phyloP scores from a whole-genome alignment of 805 yeast genomes.

The Myxozyma melibiosi region DNA sequence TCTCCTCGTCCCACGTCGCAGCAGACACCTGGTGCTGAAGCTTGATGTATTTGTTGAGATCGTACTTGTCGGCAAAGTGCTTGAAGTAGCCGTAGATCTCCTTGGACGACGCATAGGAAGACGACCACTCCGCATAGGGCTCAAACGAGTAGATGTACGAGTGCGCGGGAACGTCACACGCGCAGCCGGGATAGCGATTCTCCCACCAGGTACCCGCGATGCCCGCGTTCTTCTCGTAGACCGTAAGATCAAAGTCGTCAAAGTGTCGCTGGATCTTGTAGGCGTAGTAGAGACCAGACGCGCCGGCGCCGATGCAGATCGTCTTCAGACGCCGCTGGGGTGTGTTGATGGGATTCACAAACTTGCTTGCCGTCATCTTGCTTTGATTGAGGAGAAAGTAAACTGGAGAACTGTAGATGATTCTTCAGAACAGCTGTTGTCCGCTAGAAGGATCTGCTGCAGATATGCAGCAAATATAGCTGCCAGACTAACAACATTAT shows the following conservation, averaged over 20 bases:
- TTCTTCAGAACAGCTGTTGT: too few relatives aligned
- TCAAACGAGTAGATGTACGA: slow-evolving; percentile 35
- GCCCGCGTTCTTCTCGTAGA: slow-evolving; percentile 38
- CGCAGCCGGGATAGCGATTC: slow-evolving; percentile 37
- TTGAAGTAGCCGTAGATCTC: slow-evolving; percentile 36
- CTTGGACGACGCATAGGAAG: slow-evolving; percentile 33
- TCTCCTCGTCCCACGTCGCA: slow-evolving; percentile 30
- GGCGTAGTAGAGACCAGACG: not conserved
- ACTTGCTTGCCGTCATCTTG: not conserved
- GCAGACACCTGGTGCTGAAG: slow-evolving; percentile 25
- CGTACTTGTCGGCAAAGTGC: slow-evolving; percentile 34
- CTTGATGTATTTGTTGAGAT: slow-evolving; percentile 30
- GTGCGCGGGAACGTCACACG: slow-evolving; percentile 39
- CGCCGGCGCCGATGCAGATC: not conserved
- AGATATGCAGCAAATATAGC: too few relatives aligned
- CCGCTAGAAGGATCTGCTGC: too few relatives aligned
- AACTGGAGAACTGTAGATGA: too few relatives aligned
- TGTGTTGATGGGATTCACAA: not conserved
- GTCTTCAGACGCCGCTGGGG: not conserved
- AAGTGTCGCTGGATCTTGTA: not conserved
- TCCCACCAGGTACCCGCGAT: slow-evolving; percentile 39
- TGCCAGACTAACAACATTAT: too few relatives aligned
- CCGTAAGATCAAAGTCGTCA: slow-evolving; percentile 28
- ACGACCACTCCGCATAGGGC: slow-evolving; percentile 37
- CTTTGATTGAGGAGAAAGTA: too few relatives aligned